phyloP scores from a whole-genome alignment of 1,284 basidiomycete species.

The Heterobasidion occidentale region DNA sequence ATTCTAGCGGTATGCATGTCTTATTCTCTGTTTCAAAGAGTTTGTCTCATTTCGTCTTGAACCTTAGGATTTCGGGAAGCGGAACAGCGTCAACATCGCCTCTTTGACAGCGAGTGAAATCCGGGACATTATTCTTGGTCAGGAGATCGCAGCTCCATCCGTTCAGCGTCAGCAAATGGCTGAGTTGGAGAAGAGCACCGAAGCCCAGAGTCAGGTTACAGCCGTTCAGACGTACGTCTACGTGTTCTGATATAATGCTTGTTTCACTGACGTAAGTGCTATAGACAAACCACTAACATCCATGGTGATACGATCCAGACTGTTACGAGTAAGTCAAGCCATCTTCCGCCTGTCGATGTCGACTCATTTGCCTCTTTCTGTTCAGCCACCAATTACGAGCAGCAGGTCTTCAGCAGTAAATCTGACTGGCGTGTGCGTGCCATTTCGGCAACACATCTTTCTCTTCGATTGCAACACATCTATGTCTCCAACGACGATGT shows the following conservation, averaged over 20 bases:
- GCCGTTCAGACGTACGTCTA: conserved; percentile 79
- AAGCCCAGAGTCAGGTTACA: conserved; percentile 93
- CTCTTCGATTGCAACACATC: conserved; percentile 94
- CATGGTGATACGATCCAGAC: conserved; percentile 97
- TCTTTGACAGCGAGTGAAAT: conserved; percentile 96
- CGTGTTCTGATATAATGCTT: neutral
- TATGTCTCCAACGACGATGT: conserved; percentile 99
- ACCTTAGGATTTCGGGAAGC: conserved; percentile 89
- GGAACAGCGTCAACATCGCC: conserved; percentile 98
- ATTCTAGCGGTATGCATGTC: conserved; percentile 63
- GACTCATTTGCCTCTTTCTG: conserved; percentile 1
- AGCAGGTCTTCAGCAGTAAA: conserved; percentile 96
- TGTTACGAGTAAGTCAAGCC: conserved; percentile 68
- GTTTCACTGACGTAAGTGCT: conserved; percentile 11
- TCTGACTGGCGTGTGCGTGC: conserved; percentile 99
- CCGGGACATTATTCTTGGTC: conserved; percentile 93
- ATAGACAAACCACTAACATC: conserved; percentile 91
- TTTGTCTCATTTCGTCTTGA: conserved; percentile 7
- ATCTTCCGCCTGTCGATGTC: neutral
- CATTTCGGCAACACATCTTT: conserved; percentile 92
- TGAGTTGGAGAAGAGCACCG: conserved; percentile 93
- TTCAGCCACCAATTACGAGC: conserved; percentile 92
- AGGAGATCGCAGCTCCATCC: conserved; percentile 91
- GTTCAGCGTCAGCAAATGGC: conserved; percentile 99
- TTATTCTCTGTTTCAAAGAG: neutral